Conservation (phyloP, 2,329 filamentous ascomycete genomes). For the Colletotrichum zoysiae region DNA sequence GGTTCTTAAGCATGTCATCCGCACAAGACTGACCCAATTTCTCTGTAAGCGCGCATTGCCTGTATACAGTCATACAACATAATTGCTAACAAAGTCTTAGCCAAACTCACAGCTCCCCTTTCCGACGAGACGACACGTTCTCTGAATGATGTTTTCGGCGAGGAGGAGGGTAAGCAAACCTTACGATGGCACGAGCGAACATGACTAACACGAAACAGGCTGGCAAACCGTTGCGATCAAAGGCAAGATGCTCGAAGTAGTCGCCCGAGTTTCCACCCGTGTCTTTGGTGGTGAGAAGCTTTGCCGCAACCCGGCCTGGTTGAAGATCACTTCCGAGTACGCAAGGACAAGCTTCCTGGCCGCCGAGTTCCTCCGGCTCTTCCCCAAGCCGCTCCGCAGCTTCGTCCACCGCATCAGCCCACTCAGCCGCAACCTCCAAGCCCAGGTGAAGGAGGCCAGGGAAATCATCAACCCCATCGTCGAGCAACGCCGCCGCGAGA, state of each 20-base stretch:
- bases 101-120: conserved; percentile 32
- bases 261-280: conserved; percentile 43
- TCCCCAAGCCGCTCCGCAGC: conserved; percentile 41
- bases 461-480: conserved; percentile 42
- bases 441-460: conserved; percentile 24
- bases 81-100: conserved; percentile 10
- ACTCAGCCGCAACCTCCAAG: conserved; percentile 33
- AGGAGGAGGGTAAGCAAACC: not conserved
- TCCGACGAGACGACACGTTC: conserved; percentile 33
- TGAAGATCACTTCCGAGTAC: conserved; percentile 41
- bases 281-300: conserved; percentile 46
- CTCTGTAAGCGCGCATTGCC: conserved; percentile 4
- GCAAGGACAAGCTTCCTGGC: conserved; percentile 29
- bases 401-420: conserved; percentile 42
- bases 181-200: no score
- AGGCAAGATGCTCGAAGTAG: conserved; percentile 30
- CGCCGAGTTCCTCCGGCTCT: conserved; percentile 38
- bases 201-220: conserved; percentile 17
- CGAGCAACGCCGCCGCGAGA: conserved; percentile 34
- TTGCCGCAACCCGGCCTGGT: conserved; percentile 43
- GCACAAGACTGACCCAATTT: conserved; percentile 38
- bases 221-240: conserved; percentile 37
- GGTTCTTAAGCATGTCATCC: conserved; percentile 33
- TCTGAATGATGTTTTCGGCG: conserved; percentile 23
- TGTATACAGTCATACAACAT: not conserved